Conservation (phyloP, 192 early-diverging fungal species). For the Gonapodya prolifera region DNA sequence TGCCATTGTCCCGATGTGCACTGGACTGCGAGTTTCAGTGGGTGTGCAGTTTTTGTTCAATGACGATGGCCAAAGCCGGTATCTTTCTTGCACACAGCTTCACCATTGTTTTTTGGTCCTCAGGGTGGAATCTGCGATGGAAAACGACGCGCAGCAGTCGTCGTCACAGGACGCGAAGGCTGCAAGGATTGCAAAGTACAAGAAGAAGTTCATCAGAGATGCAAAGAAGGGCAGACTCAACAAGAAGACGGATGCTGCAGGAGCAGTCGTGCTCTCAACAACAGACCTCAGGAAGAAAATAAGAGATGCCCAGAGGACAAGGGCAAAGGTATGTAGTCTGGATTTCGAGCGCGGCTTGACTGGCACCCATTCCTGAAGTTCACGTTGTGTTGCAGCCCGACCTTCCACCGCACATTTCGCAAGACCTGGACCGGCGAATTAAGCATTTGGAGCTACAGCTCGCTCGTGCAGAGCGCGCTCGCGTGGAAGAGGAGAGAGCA, state of each 20-base stretch:
- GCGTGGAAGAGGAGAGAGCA: background rate
- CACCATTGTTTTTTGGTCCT: background rate
- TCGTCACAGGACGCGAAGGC: background rate
- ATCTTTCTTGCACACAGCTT: too few relatives aligned
- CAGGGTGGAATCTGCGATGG: background rate
- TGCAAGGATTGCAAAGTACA: background rate
- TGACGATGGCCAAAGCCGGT: background rate
- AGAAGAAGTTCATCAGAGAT: background rate
- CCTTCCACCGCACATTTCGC: background rate
- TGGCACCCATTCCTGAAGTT: background rate
- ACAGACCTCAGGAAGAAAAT: background rate
- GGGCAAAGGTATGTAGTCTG: background rate
- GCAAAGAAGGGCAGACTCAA: background rate
- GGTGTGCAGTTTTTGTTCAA: background rate
- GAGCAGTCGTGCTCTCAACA: too few relatives aligned
- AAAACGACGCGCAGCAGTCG: background rate
- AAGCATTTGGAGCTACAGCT: background rate
- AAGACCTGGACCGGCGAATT: background rate
- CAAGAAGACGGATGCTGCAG: too few relatives aligned
- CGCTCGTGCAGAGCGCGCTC: background rate
- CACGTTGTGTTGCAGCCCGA: background rate
- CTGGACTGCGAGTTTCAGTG: too few relatives aligned
- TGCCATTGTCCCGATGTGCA: too few relatives aligned
- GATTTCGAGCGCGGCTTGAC: too few relatives aligned
- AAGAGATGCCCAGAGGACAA: background rate